These are phyloP conservation scores for Eutrema japonicum DNA, from an alignment of 345 rosid genomes.

Conservation along the genomic window DNA sequence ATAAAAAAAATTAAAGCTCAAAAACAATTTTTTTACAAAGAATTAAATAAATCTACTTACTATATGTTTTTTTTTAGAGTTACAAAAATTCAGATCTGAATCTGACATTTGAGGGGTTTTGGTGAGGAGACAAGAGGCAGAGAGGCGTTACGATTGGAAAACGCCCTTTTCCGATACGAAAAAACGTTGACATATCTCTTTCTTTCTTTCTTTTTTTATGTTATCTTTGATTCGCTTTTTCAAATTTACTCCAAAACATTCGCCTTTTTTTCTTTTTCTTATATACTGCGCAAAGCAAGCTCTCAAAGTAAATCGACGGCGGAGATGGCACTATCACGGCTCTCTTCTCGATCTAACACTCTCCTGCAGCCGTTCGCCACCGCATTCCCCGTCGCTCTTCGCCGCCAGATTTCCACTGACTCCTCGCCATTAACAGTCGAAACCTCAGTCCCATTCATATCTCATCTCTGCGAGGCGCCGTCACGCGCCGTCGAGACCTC, in stretches of 20 bases:
- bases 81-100: too few species aligned
- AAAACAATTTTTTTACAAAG: too few species aligned
- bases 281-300: constrained; percentile 1
- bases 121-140: background rate
- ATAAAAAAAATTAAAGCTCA: too few species aligned
- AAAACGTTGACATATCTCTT: constrained; percentile 14
- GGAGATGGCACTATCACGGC: constrained; percentile 64
- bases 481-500: constrained; percentile 73
- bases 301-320: constrained; percentile 3
- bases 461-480: constrained; percentile 72
- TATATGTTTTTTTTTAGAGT: too few species aligned
- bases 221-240: background rate
- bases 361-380: constrained; percentile 46
- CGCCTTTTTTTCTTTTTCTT: background rate
- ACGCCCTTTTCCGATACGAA: constrained; percentile 14
- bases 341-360: constrained; percentile 45
- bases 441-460: constrained; percentile 76
- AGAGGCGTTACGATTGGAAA: background rate
- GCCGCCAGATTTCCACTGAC: constrained; percentile 71
- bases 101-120: background rate
- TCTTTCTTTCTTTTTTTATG: background rate
- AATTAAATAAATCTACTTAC: too few species aligned
- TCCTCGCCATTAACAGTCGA: constrained; percentile 66
- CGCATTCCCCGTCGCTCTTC: constrained; percentile 20
- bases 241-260: constrained; percentile 16